A percentile compares a stretch with the other conserved stretches of the same genome.
Conservation (phyloP, 129 eudicot genomes). For the Mikania micrantha region DNA sequence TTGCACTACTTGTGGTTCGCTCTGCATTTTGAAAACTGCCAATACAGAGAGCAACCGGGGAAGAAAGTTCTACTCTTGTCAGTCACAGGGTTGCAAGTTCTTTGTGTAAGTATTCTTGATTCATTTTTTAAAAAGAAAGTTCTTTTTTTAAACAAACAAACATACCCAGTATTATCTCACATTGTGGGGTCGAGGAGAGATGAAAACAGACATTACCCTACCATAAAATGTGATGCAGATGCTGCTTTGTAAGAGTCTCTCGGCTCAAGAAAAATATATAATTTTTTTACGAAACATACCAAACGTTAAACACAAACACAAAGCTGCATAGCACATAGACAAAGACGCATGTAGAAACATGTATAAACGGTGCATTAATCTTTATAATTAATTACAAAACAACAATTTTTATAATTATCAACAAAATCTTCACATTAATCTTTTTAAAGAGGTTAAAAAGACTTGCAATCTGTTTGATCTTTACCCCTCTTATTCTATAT, state of each 20-base stretch:
- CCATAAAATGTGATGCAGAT: too few species aligned
- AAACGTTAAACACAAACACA: too few species aligned
- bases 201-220: too few species aligned
- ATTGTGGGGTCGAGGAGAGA: too few species aligned
- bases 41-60: conserved; percentile 87
- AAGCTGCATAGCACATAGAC: too few species aligned
- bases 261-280: too few species aligned
- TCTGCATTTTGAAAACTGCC: conserved; percentile 68
- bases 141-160: too few species aligned
- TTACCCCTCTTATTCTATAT: not conserved
- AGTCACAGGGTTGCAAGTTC: conserved; percentile 72
- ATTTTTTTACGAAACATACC: too few species aligned
- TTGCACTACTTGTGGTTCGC: conserved; percentile 62
- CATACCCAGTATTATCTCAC: too few species aligned
- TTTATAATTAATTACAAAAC: not conserved
- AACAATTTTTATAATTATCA: not conserved
- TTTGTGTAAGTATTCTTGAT: conserved; percentile 60
- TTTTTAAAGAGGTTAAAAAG: not conserved
- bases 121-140: not conserved
- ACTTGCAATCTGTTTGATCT: not conserved
- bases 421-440: not conserved
- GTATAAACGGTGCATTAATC: too few species aligned
- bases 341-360: too few species aligned
- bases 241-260: too few species aligned
- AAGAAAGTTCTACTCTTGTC: conserved; percentile 75